Evolutionary conservation across 2,329 filamentous ascomycete species (phyloP).

Genomic region (Trichoderma endophyticum): DNA sequence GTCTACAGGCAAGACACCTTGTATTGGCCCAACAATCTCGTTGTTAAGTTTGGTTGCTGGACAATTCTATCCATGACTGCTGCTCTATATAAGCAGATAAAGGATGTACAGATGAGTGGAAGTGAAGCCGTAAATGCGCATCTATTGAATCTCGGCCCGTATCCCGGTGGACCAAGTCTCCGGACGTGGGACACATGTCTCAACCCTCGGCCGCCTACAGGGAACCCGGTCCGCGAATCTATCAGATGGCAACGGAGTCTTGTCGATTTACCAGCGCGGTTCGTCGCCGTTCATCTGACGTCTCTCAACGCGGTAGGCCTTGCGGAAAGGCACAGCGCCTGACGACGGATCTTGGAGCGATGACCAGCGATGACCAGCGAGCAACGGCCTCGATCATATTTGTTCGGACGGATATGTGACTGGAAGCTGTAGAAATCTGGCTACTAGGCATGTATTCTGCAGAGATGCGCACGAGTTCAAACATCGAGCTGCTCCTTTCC

Average conservation of each 20-base stretch:
- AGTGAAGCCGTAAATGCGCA: background rate
- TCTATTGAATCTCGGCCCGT: background rate
- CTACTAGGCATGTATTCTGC: background rate
- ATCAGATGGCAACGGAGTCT: background rate
- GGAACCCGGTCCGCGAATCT: background rate
- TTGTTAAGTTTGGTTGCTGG: background rate
- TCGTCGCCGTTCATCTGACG: background rate
- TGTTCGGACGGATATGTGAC: background rate
- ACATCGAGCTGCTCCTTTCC: background rate
- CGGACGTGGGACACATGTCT: constrained; percentile 18
- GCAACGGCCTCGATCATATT: background rate
- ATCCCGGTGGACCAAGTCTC: constrained; percentile 10
- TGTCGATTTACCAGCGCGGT: background rate
- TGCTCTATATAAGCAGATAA: background rate
- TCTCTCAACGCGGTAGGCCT: constrained; percentile 6
- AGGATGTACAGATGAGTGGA: background rate
- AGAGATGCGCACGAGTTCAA: background rate
- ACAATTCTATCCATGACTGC: background rate
- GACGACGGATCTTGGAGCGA: background rate
- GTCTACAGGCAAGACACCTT: background rate
- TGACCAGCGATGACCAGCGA: background rate
- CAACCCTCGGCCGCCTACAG: constrained; percentile 17
- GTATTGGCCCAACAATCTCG: background rate
- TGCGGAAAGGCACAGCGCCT: constrained; percentile 7
- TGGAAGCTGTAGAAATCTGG: background rate